Conservation (phyloP, 257 asterid genomes). For the Nicotiana noctiflora region DNA sequence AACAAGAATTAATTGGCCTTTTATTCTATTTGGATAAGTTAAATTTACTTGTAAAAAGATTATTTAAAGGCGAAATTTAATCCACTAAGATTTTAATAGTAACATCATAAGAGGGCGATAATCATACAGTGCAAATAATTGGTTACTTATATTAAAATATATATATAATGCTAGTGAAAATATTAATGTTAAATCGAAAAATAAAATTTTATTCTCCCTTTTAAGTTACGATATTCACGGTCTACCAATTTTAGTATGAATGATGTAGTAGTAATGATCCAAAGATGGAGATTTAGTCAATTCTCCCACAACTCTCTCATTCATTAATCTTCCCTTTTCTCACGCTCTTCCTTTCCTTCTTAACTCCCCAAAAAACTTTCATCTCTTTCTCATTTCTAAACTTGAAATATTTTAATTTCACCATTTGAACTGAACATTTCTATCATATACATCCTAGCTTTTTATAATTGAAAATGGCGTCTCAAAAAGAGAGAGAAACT, state of each 20-base stretch:
- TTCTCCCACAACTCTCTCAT: constrained; percentile 5
- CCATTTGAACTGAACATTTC: background rate
- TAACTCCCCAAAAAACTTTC: background rate
- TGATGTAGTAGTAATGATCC: constrained; percentile 3
- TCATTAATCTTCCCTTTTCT: constrained; percentile 17
- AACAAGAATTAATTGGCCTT: too few relatives aligned
- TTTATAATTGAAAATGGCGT: constrained; percentile 37
- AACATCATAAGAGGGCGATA: too few relatives aligned
- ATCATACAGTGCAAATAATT: too few relatives aligned
- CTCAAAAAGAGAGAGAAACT: constrained; percentile 65
- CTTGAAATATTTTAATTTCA: background rate
- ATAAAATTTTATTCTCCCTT: too few relatives aligned
- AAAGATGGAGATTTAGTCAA: constrained; percentile 23
- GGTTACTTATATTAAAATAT: too few relatives aligned
- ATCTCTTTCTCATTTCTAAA: constrained; percentile 8
- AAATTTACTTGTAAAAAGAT: too few relatives aligned
- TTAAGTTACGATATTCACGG: background rate
- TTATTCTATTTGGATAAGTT: too few relatives aligned
- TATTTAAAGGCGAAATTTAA: too few relatives aligned
- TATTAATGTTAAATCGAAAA: too few relatives aligned
- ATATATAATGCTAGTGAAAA: too few relatives aligned
- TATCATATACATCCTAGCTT: background rate
- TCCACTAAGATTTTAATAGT: too few relatives aligned
- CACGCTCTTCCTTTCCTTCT: constrained; percentile 18
- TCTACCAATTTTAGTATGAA: background rate